phyloP scores from a whole-genome alignment of 2,329 filamentous ascomycete species.

The Seiridium cupressi region DNA sequence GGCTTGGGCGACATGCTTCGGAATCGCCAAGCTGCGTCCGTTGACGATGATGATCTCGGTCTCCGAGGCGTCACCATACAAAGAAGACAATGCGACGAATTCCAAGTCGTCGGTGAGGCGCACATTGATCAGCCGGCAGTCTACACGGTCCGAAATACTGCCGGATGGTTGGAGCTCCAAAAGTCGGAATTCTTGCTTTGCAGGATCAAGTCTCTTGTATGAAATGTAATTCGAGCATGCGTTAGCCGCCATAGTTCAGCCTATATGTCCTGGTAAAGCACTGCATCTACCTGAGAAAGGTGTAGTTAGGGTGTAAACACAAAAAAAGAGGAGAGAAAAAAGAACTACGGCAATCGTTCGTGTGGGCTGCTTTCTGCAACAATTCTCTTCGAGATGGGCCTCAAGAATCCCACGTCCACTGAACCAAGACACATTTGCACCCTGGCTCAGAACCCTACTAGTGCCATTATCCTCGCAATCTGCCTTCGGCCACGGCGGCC shows the following conservation, averaged over 20 bases:
- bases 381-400: neutral
- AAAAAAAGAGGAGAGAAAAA: neutral
- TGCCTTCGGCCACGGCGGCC: too few relatives aligned
- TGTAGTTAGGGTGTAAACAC: neutral
- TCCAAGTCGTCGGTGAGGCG: slow-evolving; percentile 8
- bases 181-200: slow-evolving; percentile 9
- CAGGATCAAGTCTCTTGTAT: slow-evolving; percentile 6
- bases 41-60: slow-evolving; percentile 5
- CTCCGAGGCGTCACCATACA: slow-evolving; percentile 4
- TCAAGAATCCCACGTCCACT: too few relatives aligned
- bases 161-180: slow-evolving; percentile 7
- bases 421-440: neutral
- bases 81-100: slow-evolving; percentile 9
- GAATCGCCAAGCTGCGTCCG: neutral
- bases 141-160: slow-evolving; percentile 1
- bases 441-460: neutral
- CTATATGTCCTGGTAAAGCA: neutral
- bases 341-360: neutral
- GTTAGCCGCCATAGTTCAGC: neutral
- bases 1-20: slow-evolving; percentile 7
- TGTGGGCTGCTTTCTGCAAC: neutral
- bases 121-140: slow-evolving; percentile 5
- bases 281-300: neutral
- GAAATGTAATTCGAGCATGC: neutral
- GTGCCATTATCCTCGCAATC: neutral